These are phyloP conservation scores for Jacaranda copaia DNA, from an alignment of 257 asterid species.

Conservation along the genomic window DNA sequence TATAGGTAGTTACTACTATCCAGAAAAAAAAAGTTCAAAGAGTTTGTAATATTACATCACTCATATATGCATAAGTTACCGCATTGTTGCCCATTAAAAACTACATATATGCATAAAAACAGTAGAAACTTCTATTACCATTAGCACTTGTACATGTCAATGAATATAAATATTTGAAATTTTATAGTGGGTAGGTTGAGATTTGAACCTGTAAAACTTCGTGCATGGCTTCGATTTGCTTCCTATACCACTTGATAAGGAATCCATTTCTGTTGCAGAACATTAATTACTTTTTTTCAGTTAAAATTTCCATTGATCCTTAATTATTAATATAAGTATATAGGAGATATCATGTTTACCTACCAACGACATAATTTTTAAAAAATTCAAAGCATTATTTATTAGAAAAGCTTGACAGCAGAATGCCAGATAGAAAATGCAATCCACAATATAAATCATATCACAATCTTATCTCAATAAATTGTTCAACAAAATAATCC, in stretches of 20 bases:
- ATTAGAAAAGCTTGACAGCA: slow-evolving; percentile 9
- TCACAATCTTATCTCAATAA: neutral
- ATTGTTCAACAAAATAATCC: neutral
- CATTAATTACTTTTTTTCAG: slow-evolving; percentile 80
- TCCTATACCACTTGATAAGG: slow-evolving; percentile 95
- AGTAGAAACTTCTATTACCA: slow-evolving; percentile 31
- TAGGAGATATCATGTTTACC: slow-evolving; percentile 17
- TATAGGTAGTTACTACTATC: slow-evolving; percentile 10
- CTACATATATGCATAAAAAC: neutral
- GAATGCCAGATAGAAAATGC: neutral
- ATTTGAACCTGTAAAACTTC: slow-evolving; percentile 98
- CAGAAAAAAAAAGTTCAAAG: slow-evolving; percentile 16
- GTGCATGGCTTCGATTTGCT: slow-evolving; percentile 99
- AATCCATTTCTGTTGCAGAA: slow-evolving; percentile 91
- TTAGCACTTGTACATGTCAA: slow-evolving; percentile 26
- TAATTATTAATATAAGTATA: slow-evolving; percentile 36
- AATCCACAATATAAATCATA: slow-evolving; percentile 8
- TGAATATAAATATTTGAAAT: slow-evolving; percentile 35
- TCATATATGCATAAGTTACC: slow-evolving; percentile 5
- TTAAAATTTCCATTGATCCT: slow-evolving; percentile 51
- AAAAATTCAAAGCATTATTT: neutral
- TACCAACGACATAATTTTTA: slow-evolving; percentile 13
- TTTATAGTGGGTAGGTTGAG: slow-evolving; percentile 63
- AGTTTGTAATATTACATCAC: slow-evolving; percentile 20
- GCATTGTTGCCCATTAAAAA: slow-evolving; percentile 15